Percentiles rank a stretch among this genome's conserved stretches.
Evolutionary conservation across 257 asterid genomes (phyloP).

Genomic region (Prunella vulgaris): DNA sequence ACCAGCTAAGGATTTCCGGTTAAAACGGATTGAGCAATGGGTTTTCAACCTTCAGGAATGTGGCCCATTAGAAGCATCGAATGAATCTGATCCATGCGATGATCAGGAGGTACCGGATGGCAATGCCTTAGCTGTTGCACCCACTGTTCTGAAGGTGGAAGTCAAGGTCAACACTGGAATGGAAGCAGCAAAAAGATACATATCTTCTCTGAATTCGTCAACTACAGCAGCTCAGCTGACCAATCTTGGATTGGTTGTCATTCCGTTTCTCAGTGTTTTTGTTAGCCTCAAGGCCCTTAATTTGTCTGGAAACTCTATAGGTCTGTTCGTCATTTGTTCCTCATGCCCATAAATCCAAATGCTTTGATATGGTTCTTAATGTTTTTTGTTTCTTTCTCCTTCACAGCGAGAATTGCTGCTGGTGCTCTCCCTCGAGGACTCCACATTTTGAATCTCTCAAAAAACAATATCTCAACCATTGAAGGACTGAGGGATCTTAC

Average conservation of each 20-base stretch:
- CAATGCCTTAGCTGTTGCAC: slow-evolving; percentile 30
- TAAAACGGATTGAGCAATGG: slow-evolving; percentile 85
- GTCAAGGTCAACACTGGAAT: slow-evolving; percentile 54
- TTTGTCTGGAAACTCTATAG: slow-evolving; percentile 89
- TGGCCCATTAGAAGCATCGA: slow-evolving; percentile 48
- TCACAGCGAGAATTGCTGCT: slow-evolving; percentile 73
- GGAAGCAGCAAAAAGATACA: slow-evolving; percentile 79
- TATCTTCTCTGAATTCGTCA: slow-evolving; percentile 64
- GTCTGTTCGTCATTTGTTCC: slow-evolving; percentile 32
- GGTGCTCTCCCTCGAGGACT: slow-evolving; percentile 98
- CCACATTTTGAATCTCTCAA: slow-evolving; percentile 83
- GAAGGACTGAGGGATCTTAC: slow-evolving; percentile 94
- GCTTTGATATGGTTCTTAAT: slow-evolving; percentile 9
- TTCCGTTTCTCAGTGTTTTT: slow-evolving; percentile 86
- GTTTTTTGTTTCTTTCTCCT: slow-evolving; percentile 7
- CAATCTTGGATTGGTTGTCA: slow-evolving; percentile 81
- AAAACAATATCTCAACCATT: slow-evolving; percentile 71
- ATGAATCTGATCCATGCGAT: slow-evolving; percentile 31
- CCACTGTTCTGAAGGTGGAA: slow-evolving; percentile 40
- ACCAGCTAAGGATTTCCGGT: slow-evolving; percentile 59
- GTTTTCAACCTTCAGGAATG: slow-evolving; percentile 72
- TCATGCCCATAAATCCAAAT: neutral
- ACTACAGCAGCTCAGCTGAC: slow-evolving; percentile 82
- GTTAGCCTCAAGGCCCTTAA: slow-evolving; percentile 75
- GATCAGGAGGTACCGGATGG: slow-evolving; percentile 29